Evolutionary conservation across 2,329 filamentous ascomycete genomes (phyloP).

Genomic region (Trichoderma endophyticum): DNA sequence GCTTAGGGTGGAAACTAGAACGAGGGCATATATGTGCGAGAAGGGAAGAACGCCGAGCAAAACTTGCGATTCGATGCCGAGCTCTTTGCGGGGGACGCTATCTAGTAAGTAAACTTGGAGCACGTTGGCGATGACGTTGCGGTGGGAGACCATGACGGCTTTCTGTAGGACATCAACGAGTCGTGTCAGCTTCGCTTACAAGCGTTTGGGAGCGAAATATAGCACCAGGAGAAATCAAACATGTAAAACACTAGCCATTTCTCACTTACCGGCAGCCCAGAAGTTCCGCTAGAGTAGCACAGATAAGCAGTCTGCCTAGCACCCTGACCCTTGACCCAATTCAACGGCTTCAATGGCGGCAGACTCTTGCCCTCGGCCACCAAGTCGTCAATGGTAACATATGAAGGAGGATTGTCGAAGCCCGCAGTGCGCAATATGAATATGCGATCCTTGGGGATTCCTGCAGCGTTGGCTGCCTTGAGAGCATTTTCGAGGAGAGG

Average conservation of each 20-base stretch:
- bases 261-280: constrained; percentile 63
- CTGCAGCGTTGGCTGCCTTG: constrained; percentile 59
- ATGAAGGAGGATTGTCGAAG: constrained; percentile 48
- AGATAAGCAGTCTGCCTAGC: constrained; percentile 69
- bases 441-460: constrained; percentile 61
- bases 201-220: background rate
- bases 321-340: constrained; percentile 63
- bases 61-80: constrained; percentile 41
- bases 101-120: constrained; percentile 54
- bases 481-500: constrained; percentile 63
- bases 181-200: constrained; percentile 8
- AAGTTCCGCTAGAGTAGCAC: constrained; percentile 78
- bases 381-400: constrained; percentile 65
- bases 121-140: constrained; percentile 74
- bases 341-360: constrained; percentile 51
- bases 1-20: constrained; percentile 64
- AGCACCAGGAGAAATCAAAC: background rate
- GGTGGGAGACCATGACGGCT: constrained; percentile 80
- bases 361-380: constrained; percentile 57
- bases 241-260: background rate
- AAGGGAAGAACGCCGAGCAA: constrained; percentile 70
- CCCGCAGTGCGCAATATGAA: constrained; percentile 68
- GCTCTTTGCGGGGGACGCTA: constrained; percentile 34
- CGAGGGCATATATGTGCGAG: constrained; percentile 77
- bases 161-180: constrained; percentile 47